phyloP scores from a whole-genome alignment of 345 rosid species.

The Gossypium raimondii region DNA sequence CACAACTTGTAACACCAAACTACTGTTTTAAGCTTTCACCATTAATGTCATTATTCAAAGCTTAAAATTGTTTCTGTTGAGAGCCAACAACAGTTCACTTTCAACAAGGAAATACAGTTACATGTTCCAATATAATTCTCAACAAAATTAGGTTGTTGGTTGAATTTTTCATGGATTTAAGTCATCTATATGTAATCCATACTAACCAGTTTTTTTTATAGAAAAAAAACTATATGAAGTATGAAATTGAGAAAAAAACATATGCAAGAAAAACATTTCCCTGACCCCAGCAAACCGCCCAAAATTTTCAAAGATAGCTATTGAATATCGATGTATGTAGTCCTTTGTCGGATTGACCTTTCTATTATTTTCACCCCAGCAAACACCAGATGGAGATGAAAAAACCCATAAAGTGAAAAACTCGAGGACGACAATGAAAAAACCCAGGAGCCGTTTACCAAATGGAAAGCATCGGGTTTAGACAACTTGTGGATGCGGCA shows the following conservation, averaged over 20 bases:
- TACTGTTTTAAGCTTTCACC: too few species aligned
- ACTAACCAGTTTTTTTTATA: background rate
- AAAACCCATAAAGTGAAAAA: background rate
- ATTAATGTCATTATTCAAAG: too few species aligned
- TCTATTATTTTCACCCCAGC: background rate
- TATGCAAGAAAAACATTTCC: background rate
- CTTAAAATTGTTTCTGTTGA: too few species aligned
- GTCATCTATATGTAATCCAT: background rate
- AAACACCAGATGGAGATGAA: background rate
- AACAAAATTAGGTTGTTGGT: background rate
- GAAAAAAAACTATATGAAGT: background rate
- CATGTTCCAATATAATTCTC: too few species aligned
- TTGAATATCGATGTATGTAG: background rate
- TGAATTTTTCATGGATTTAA: background rate
- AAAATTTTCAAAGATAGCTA: background rate
- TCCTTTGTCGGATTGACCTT: background rate
- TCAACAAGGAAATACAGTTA: too few species aligned
- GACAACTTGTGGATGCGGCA: constrained; percentile 59
- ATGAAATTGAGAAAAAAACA: background rate
- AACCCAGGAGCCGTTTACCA: constrained; percentile 74
- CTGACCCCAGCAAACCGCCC: background rate
- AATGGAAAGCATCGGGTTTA: constrained; percentile 46
- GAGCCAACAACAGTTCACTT: too few species aligned
- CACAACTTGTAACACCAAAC: too few species aligned
- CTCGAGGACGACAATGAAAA: background rate